Percentiles rank a stretch among this genome's conserved stretches.
Conservation (phyloP, 495 filamentous ascomycete genomes). For the Pyrenopolyporus hunteri region DNA sequence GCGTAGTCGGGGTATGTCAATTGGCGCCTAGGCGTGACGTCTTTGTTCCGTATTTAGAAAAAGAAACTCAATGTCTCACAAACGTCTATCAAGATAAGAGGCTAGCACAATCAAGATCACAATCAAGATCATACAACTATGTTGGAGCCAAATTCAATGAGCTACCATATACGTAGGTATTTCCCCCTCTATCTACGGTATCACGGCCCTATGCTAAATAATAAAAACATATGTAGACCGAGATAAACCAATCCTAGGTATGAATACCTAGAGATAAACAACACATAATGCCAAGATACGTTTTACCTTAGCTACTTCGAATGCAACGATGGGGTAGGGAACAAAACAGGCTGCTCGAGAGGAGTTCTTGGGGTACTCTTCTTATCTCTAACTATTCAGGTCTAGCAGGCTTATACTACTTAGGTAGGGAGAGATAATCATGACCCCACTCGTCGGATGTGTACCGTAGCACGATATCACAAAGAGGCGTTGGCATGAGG, state of each 20-base stretch:
- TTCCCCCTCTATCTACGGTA: background rate
- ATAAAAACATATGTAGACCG: no score
- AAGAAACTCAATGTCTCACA: no score
- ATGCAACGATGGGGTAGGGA: conserved; percentile 13
- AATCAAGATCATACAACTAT: no score
- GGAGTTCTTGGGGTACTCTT: conserved; percentile 11
- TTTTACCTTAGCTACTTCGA: conserved; percentile 6
- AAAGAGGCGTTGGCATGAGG: background rate
- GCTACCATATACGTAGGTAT: no score
- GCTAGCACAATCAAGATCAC: no score
- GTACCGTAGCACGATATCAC: background rate
- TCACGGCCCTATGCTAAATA: no score
- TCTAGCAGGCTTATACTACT: conserved; percentile 4
- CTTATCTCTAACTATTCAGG: conserved; percentile 26
- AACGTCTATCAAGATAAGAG: background rate
- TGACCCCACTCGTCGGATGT: conserved; percentile 16
- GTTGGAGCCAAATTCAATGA: no score
- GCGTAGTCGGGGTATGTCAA: conserved; percentile 7
- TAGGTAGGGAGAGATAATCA: no score
- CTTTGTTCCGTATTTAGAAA: background rate
- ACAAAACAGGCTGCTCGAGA: conserved; percentile 1
- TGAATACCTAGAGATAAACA: conserved; percentile 14
- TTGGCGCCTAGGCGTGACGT: background rate
- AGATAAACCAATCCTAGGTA: no score
- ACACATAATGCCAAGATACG: conserved; percentile 5